Base-by-base conservation (phyloP, 495 filamentous ascomycete genomes). In the Elasticomyces elasticus region DNA sequence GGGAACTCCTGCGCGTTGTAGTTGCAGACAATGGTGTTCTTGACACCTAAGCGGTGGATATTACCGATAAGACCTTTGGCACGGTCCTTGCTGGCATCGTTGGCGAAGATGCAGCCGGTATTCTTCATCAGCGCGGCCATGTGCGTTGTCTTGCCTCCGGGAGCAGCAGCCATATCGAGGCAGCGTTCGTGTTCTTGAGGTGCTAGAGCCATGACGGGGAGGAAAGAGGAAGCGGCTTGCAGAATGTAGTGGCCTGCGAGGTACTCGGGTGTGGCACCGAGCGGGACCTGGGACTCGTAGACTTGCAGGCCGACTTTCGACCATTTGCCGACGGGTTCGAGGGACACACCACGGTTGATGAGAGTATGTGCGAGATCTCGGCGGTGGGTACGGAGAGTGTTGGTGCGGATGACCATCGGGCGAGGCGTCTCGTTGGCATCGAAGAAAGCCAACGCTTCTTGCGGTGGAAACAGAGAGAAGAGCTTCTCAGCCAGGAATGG, bases 311-410 rank as follows among this genome's bases (percentile, higher is more conserved):
- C 92, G 60, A 97, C 86, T 70, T 98, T 98, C 31, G 87, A 92
- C 92, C 92, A 98, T 66, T 98, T 98, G 35, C 92, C 92, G 1
- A 98, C 87, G 11, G 92, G 92, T 68, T 98, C 92, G 30, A 98
- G 78, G 17, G 89, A 90, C 40, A 97, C 92, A 54, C 92, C 92
- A 47, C 92, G 88, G 72, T 95, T 96, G 75, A 98, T 98, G 35
- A 98, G 78, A 1, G 89, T 80, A 67, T 96, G 90, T 25, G 92
- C 92, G 22, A 98, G 81, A 41, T 94, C 87, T 60, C 92, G 79
- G 54, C 92, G 83, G 68, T 91, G 87, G 10, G 94, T 96, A 51
- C 87, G 84, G 41, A 98, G 78, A 6, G 92, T 97, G 67, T 98
- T 98, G 46, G 92, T 96, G 70, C 92, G 86, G 55, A 86, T 79